phyloP scores from a whole-genome alignment of 179 eudicot species.

The Silene vulgaris region DNA sequence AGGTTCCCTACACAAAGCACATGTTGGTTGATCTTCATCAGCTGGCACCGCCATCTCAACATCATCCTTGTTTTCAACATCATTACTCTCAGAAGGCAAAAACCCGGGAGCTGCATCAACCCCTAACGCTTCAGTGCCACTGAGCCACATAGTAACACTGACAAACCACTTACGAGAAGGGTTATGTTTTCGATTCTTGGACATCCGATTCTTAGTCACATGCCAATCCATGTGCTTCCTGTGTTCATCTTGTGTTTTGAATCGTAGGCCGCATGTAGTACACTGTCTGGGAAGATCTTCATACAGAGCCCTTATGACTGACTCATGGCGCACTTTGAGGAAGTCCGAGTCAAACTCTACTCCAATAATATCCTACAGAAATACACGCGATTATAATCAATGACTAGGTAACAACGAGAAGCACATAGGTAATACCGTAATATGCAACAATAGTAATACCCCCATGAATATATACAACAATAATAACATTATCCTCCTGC shows the following conservation, averaged over 20 bases:
- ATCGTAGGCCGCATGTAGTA: slow-evolving; percentile 87
- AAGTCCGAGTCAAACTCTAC: slow-evolving; percentile 67
- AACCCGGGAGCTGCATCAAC: slow-evolving; percentile 71
- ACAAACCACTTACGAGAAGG: slow-evolving; percentile 96
- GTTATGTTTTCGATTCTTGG: slow-evolving; percentile 77
- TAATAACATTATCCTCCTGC: too few relatives aligned
- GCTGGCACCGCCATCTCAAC: slow-evolving; percentile 87
- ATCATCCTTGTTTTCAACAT: slow-evolving; percentile 63
- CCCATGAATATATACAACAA: too few relatives aligned
- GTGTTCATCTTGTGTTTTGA: slow-evolving; percentile 82
- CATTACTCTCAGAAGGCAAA: slow-evolving; percentile 51
- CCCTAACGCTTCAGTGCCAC: slow-evolving; percentile 83
- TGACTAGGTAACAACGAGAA: background rate
- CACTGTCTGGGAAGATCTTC: slow-evolving; percentile 88
- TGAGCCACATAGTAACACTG: slow-evolving; percentile 75
- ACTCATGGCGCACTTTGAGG: slow-evolving; percentile 74
- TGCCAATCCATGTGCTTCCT: slow-evolving; percentile 99
- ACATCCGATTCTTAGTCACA: slow-evolving; percentile 70
- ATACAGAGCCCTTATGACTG: slow-evolving; percentile 62
- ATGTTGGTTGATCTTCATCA: slow-evolving; percentile 74
- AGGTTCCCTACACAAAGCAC: slow-evolving; percentile 85
- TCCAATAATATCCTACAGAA: slow-evolving; percentile 62
- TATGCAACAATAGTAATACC: too few relatives aligned
- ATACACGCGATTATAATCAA: background rate
- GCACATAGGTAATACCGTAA: background rate